Percentiles rank a stretch among this genome's conserved stretches.
Evolutionary conservation across 192 early-diverging fungal genomes (phyloP).

Genomic region (Coemansia pectinata): DNA sequence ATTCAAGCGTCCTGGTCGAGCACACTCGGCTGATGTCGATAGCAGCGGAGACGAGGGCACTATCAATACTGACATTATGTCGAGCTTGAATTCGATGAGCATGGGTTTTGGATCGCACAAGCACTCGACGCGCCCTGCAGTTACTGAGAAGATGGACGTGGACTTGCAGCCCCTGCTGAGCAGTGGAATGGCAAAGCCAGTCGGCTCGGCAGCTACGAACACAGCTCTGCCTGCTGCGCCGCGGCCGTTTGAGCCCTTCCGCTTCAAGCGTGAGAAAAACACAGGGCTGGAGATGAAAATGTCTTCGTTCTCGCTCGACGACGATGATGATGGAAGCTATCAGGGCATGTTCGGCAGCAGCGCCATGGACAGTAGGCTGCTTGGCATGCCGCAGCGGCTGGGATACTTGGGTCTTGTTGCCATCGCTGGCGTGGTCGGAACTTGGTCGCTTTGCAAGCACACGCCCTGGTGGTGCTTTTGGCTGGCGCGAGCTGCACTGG

Average conservation of each 20-base stretch:
- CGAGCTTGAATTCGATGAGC: conserved; percentile 15
- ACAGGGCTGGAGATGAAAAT: conserved; percentile 47
- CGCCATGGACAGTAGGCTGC: conserved; percentile 32
- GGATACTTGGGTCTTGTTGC: background rate
- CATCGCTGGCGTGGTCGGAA: background rate
- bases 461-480: conserved; percentile 12
- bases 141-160: conserved; percentile 24
- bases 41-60: conserved; percentile 32
- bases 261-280: conserved; percentile 12
- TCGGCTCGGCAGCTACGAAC: background rate
- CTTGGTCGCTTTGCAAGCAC: conserved; percentile 5
- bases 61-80: conserved; percentile 7
- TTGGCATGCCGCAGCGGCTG: conserved; percentile 11
- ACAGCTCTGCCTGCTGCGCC: background rate
- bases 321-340: conserved; percentile 37
- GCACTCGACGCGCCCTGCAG: background rate
- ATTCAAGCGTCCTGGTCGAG: background rate
- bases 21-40: background rate
- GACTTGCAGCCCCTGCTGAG: conserved; percentile 24
- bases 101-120: background rate
- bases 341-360: conserved; percentile 40
- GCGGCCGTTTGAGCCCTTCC: conserved; percentile 33
- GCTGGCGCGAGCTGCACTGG: conserved; percentile 5
- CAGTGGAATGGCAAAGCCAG: background rate
- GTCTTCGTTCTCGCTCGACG: conserved; percentile 41